Evolutionary conservation across 768 basidiomycete genomes (phyloP).

Genomic region (Myochromella boudieri): DNA sequence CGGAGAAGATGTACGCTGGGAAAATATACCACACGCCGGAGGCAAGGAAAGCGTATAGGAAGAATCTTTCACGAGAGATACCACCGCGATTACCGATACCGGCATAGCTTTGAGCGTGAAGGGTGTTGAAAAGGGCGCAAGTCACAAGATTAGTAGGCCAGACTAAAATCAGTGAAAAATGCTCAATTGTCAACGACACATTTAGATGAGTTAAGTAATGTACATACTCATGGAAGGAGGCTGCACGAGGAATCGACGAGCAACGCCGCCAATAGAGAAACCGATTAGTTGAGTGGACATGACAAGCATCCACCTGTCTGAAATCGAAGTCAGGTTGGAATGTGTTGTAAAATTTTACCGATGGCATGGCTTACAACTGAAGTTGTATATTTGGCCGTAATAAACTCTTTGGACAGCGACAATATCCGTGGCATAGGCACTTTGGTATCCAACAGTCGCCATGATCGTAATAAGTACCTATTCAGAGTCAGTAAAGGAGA

Average conservation of each 20-base stretch:
- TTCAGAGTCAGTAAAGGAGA: conserved; percentile 20
- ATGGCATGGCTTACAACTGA: conserved; percentile 40
- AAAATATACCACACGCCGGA: conserved; percentile 67
- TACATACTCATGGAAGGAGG: conserved; percentile 67
- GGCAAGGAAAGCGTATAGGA: conserved; percentile 59
- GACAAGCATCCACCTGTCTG: conserved; percentile 79
- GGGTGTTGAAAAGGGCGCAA: conserved; percentile 77
- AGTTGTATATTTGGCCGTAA: conserved; percentile 66
- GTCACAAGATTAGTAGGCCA: conserved; percentile 78
- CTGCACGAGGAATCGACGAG: conserved; percentile 74
- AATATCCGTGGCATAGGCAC: conserved; percentile 76
- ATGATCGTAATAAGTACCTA: conserved; percentile 59
- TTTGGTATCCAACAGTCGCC: conserved; percentile 38
- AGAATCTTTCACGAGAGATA: conserved; percentile 76
- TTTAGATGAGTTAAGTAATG: background rate
- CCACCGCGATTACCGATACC: conserved; percentile 66
- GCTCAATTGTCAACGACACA: background rate
- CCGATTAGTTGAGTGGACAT: conserved; percentile 78
- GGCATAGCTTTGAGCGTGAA: conserved; percentile 70
- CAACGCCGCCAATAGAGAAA: conserved; percentile 75
- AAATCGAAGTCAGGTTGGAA: conserved; percentile 7
- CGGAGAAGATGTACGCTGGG: conserved; percentile 74
- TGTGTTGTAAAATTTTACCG: background rate
- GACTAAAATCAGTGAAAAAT: conserved; percentile 47
- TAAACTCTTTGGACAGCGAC: conserved; percentile 75